Percentiles rank a stretch among this genome's conserved stretches.
phyloP scores from a whole-genome alignment of 1,284 basidiomycete species.

The Malassezia japonica region DNA sequence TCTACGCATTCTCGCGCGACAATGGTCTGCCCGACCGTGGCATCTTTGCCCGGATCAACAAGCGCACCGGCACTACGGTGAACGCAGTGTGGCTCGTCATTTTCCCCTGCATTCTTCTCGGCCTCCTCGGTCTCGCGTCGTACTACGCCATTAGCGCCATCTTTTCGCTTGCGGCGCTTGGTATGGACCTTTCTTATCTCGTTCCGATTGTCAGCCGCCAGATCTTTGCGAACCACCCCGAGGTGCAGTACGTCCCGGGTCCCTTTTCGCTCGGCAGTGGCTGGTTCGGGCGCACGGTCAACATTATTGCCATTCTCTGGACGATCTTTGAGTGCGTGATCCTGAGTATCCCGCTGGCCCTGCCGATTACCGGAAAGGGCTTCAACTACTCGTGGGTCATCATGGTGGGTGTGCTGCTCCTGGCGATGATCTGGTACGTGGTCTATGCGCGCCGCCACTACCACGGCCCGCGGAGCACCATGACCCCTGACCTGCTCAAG shows the following conservation, averaged over 20 bases:
- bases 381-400: conserved; percentile 46
- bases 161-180: conserved; percentile 57
- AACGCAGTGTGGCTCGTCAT: conserved; percentile 73
- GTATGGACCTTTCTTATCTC: conserved; percentile 61
- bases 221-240: conserved; percentile 67
- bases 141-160: conserved; percentile 37
- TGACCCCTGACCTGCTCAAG: conserved; percentile 28
- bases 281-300: conserved; percentile 58
- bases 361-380: conserved; percentile 23
- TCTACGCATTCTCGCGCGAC: conserved; percentile 84
- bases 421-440: conserved; percentile 51
- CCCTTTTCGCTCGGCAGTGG: conserved; percentile 77
- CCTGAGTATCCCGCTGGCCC: conserved; percentile 29
- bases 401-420: conserved; percentile 49
- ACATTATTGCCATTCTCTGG: conserved; percentile 58
- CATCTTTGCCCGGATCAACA: conserved; percentile 64
- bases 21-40: conserved; percentile 70
- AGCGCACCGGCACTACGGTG: conserved; percentile 60
- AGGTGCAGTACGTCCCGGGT: conserved; percentile 71
- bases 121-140: conserved; percentile 35
- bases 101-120: conserved; percentile 47
- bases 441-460: conserved; percentile 50
- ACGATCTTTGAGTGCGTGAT: conserved; percentile 48
- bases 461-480: conserved; percentile 48
- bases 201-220: conserved; percentile 54